Evolutionary conservation across 306 rosid genomes (phyloP), one percentile per base, ranked within the genome.

Genomic region (Castanospermum australe): DNA sequence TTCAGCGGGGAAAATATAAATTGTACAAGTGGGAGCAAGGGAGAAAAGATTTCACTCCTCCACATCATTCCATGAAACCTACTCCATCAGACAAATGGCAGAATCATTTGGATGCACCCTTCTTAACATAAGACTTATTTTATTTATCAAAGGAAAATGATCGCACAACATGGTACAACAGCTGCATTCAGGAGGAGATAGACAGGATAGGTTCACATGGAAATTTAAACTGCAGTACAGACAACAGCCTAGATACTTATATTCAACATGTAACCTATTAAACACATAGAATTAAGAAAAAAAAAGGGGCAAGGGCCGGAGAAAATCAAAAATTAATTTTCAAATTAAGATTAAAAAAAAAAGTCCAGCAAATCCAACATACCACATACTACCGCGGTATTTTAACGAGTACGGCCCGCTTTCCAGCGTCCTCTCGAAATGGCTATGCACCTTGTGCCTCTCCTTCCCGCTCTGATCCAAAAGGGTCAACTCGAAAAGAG

Each of bases 321-420:
- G 7, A 30, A 21, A 42, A 50, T 17, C 0, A 66, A 61, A 33
- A 0, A 7, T 4, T 1, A 55, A 54, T 5, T 14, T 51, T 25
- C 3, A 17, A 22, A 68, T 22, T 2, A 33, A 12, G 0, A 38
- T 2, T 4, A 11, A 33, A 64, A 39, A 28, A 0, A 28, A 7
- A 8, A 45, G 22, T 12, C 72, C 25, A 1, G 14, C 21, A 48
- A 22, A 9, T 17, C 65, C 3, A 69, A 75, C 90, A 60, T 63
- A 89, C 92, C 92, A 89, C 92, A 89, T 89, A 67, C 92, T 89
- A 21, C 92, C 92, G 8, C 92, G 89, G 70, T 80, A 89, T 66
- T 89, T 89, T 32, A 89, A 83, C 41, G 92, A 82, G 61, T 89
- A 89, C 0, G 92, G 92, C 5, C 92, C 92, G 9, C 90, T 84